Conservation (phyloP, 768 basidiomycete genomes). For the Phanerochaete carnosa region DNA sequence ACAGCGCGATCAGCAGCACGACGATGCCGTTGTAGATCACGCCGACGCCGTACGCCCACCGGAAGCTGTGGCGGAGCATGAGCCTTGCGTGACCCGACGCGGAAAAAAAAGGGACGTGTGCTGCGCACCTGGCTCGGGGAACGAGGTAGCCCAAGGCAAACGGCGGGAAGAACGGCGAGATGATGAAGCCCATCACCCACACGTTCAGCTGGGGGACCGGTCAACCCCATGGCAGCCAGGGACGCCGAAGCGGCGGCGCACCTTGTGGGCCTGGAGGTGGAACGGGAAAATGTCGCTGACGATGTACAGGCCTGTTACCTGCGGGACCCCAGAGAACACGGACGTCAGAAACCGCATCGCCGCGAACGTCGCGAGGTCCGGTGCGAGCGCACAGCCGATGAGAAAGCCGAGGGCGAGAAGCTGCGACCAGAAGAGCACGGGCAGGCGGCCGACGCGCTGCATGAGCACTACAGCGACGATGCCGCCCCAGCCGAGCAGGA, state of each 20-base stretch:
- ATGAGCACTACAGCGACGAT: constrained; percentile 61
- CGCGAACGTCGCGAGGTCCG: constrained; percentile 53
- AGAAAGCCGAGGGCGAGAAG: constrained; percentile 55
- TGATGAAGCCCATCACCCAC: constrained; percentile 72
- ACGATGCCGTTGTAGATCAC: constrained; percentile 56
- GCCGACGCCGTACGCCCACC: constrained; percentile 68
- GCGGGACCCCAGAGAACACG: constrained; percentile 62
- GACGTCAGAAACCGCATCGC: constrained; percentile 57
- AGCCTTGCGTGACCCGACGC: neutral
- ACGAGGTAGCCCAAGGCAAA: constrained; percentile 68
- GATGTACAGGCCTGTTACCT: constrained; percentile 59
- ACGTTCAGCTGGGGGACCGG: constrained; percentile 47
- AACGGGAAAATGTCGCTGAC: constrained; percentile 66
- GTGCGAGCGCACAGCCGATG: constrained; percentile 54
- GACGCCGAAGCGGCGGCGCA: constrained; percentile 24
- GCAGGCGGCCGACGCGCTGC: constrained; percentile 59
- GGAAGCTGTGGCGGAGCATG: constrained; percentile 35
- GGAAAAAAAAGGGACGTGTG: neutral
- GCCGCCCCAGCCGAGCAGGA: constrained; percentile 59
- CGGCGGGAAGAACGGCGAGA: constrained; percentile 62
- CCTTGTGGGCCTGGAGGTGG: constrained; percentile 65
- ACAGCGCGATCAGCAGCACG: constrained; percentile 51
- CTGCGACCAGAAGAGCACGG: constrained; percentile 71
- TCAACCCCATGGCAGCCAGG: neutral
- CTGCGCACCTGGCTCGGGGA: constrained; percentile 41